Evolutionary conservation across 2,329 filamentous ascomycete genomes (phyloP), one percentile per base, ranked within the genome.

Genomic region (Chaetomiaceae sp.): DNA sequence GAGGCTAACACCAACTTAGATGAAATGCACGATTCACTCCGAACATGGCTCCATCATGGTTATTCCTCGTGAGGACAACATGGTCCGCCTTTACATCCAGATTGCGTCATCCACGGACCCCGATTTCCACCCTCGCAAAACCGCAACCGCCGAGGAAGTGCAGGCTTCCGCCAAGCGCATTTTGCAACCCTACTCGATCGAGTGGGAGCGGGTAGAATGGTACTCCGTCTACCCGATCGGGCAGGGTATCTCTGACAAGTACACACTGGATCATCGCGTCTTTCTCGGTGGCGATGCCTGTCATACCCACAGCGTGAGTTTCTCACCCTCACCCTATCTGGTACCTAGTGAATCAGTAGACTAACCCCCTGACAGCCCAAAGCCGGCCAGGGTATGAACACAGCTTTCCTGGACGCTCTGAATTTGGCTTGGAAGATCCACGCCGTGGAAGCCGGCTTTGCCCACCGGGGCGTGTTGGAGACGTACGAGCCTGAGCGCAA

Each of bases 351-450:
- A 7, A 20, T 18, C 1, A 3, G 24, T n/a, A 20, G 7, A n/a
- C 48, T 47, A 26, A 76, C 77, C 65, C 18, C 65, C 75, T 38
- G n/a, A 75, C 58, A 81, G 77, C 84, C 84, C 30, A 88, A 87
- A 69, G 84, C 84, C 26, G 84, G 84, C 1, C 84, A 88, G 64
- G 84, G 84, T 24, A 88, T 88, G 85, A 88, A 88, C 59, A 85
- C 84, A 0, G 84, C 83, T 3, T 88, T 88, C 67, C 71, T 86
- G 42, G 85, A 91, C 56, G 88, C 88, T 1, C 79, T 88, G 50
- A 97, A 96, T 65, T 73, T 97, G 33, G 90, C 90, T 7, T 97
- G 90, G 90, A 97, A 97, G 71, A 86, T 96, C 42, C 90, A 95
- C 62, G 82, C 86, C 29, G 91, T 96, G 9, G 89, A 95, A 62